phyloP scores from a whole-genome alignment of 2,329 filamentous ascomycete species.

The Venturia asperata region DNA sequence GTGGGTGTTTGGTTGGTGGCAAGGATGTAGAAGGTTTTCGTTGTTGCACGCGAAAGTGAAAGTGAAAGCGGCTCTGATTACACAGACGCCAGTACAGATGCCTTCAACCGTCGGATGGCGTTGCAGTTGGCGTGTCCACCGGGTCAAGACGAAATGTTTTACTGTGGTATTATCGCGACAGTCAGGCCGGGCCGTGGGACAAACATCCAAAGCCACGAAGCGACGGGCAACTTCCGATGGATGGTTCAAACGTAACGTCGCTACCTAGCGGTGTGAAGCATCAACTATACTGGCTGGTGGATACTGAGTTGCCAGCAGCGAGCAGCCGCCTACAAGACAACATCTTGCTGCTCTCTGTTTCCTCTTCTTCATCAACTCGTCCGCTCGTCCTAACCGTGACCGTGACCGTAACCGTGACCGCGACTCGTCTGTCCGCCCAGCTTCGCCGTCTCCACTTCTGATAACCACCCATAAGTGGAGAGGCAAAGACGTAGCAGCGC shows the following conservation, averaged over 20 bases:
- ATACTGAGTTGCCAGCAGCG: not conserved
- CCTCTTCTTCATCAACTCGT: not conserved
- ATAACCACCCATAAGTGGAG: not conserved
- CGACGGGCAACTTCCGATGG: not conserved
- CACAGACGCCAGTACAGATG: not conserved
- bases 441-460: slow-evolving; percentile 10
- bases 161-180: not conserved
- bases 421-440: not conserved
- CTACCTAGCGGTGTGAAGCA: not conserved
- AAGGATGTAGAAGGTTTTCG: not conserved
- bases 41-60: not conserved
- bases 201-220: not conserved
- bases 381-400: not conserved
- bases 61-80: not conserved
- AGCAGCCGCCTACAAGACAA: not conserved
- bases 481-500: slow-evolving; percentile 6
- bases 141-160: not conserved
- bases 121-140: not conserved
- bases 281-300: no score
- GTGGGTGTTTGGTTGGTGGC: not conserved
- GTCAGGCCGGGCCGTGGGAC: no score
- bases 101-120: not conserved
- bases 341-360: not conserved
- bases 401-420: not conserved
- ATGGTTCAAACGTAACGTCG: not conserved